Evolutionary conservation across 768 basidiomycete species (phyloP), one percentile per base, ranked within the genome.

Genomic region (Kwoniella newhampshirensis): DNA sequence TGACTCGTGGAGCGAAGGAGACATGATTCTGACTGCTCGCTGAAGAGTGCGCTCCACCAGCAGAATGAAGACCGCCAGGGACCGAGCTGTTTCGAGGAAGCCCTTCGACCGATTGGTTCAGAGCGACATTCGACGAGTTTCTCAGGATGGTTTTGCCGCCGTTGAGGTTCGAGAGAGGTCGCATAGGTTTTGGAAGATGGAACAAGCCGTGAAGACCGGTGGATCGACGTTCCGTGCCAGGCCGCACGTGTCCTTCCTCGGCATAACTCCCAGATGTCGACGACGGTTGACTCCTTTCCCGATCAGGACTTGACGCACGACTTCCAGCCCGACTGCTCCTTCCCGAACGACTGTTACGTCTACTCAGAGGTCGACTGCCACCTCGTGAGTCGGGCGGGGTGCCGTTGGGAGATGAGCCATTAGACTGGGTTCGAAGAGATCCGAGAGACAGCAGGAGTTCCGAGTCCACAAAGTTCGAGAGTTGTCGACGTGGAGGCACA

Each of bases 391-490:
- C 70, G 3, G 74, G 66, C 1, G 79, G 77, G 0, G 77, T 75
- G 1, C 58, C 67, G 27, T 65, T 58, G 12, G 76, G 75, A 1
- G 75, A 74, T 18, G 61, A 63, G 1, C 57, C 46, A 40, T 45
- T 47, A 0, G 75, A 71, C 45, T 70, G 73, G 12, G 69, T 51
- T 1, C 72, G 69, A 15, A 78, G 66, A 21, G 75, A 74, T 1
- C 84, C 81, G 26, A 87, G 78, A 1, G 85, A 86, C 15, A 86
- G 79, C 47, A 92, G 78, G 2, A 94, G 81, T 77, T 92, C 91
- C 4, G 87, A 87, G 74, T 91, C 89, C 54, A 90, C 83, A 85
- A 87, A 89, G 50, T 88, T 86, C 50, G 56, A 51, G 9, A 76
- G 66, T 41, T 73, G 59, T 39, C 71, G 68, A 41, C 75, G 64